phyloP scores from a whole-genome alignment of 352 stramenopile species.

The Lagenidium sp. region DNA sequence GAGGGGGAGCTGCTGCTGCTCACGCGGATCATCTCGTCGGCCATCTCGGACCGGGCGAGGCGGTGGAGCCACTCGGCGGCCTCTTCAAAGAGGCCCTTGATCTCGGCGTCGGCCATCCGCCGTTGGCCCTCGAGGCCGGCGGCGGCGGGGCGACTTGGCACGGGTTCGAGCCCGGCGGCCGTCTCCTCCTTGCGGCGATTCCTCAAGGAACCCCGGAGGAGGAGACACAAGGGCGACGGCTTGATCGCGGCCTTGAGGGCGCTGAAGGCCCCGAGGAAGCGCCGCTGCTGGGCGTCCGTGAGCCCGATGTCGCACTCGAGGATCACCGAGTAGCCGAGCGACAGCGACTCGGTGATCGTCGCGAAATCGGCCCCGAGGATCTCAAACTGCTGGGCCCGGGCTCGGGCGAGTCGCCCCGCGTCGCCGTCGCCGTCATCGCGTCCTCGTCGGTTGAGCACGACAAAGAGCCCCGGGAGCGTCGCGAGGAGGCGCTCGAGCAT shows the following conservation, averaged over 20 bases:
- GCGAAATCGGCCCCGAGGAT: slow-evolving; percentile 14
- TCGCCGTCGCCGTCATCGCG: background rate
- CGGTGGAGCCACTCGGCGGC: slow-evolving; percentile 17
- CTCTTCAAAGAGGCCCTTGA: slow-evolving; percentile 45
- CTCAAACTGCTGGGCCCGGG: slow-evolving; percentile 8
- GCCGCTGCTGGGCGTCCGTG: slow-evolving; percentile 39
- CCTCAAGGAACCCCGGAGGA: slow-evolving; percentile 35
- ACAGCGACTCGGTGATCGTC: slow-evolving; percentile 18
- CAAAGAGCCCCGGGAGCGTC: slow-evolving; percentile 61
- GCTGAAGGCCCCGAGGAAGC: slow-evolving; percentile 50
- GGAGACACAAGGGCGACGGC: slow-evolving; percentile 48
- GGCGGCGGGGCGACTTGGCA: no score
- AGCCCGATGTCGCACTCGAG: slow-evolving; percentile 73
- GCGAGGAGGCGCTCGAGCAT: slow-evolving; percentile 34
- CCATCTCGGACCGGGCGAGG: slow-evolving; percentile 7
- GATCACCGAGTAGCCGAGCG: slow-evolving; percentile 49
- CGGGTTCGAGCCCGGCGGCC: slow-evolving; percentile 1
- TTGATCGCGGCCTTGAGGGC: slow-evolving; percentile 57
- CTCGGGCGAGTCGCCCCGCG: background rate
- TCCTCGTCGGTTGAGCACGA: slow-evolving; percentile 41
- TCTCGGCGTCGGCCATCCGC: background rate
- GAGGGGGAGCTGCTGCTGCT: slow-evolving; percentile 3
- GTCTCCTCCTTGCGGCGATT: slow-evolving; percentile 30
- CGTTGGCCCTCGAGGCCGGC: no score
- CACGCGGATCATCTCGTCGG: slow-evolving; percentile 21